Base-by-base conservation (phyloP, 768 basidiomycete genomes). In the Brasilioporus rufonigricans region DNA sequence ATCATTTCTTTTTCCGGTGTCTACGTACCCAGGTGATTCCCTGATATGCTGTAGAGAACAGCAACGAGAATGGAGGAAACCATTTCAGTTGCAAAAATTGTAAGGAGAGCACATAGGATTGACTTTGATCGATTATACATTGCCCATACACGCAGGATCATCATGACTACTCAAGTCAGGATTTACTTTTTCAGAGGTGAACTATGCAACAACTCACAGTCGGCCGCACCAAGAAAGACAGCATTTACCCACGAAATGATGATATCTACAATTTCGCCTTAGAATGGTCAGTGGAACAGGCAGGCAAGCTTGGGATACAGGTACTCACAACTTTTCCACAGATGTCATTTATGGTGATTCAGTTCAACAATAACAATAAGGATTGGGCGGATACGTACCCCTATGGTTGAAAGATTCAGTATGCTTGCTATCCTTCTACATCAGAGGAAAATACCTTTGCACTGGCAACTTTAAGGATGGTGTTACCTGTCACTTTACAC, bases 221-320 rank as follows among this genome's bases (percentile, higher is more conserved):
- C 44, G 4, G 52, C 52, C n/a, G 44, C 44, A 13, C 44, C 29
- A n/a, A 38, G 5, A 44, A 60, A 59, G 13, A 53, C 13, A 14
- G 36, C 2, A 7, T 21, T 21, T 18, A 21, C 10, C 48, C 48
- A 59, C 12, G 1, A 5, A 5, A 4, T 9, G 5, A 35, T 3
- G 5, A 32, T 12, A 16, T 2, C 0, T 0, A 46, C 14, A 10
- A 47, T n/a, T 23, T 23, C 5, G 48, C 59, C 59, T 60, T 26
- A n/a, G 36, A 38, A 26, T 3, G 7, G 10, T 50, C 18, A 52
- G 19, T 36, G 21, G 19, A 19, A 38, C n/a, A n/a, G 2, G 7
- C 4, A 38, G 24, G 32, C 9, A 35, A 9, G 31, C 8, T 14
- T 21, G 2, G 19, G 21, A n/a, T 14, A 18, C 1, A 11, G 6